Evolutionary conservation across 2,329 filamentous ascomycete species (phyloP), one percentile per base, ranked within the genome.

Genomic region (Xylaria sp.): DNA sequence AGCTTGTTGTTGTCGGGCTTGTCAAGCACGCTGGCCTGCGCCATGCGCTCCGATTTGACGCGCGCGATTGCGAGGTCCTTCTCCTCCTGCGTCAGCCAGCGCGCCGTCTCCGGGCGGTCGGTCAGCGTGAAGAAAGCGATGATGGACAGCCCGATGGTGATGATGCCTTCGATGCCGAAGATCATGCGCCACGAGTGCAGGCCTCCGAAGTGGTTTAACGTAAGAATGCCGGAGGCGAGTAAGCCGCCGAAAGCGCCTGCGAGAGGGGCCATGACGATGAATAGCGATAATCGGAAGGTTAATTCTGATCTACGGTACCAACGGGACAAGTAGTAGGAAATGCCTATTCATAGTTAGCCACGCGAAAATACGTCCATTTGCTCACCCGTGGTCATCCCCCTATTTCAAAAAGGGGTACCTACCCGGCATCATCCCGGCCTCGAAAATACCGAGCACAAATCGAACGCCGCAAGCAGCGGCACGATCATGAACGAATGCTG

Each of bases 231-330:
- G 0, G 84, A 88, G 0, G 88, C 87, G 0, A 93, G 81, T 0
- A 93, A 82, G 0, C 91, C 91, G 21, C 91, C 90, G 71, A 93
- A 93, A 0, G 90, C 90, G 2, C 90, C 90, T 0, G 90, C 90
- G 0, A 93, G 81, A 0, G 90, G 90, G 0, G 90, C 87, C 85
- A 89, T 91, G 64, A 92, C 89, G 63, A 93, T 88, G 79, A 92
- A 93, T 1, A 92, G 80, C 0, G 88, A 86, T 0, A 93, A 81
- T 0, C 90, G 85, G 77, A 92, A 92, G 0, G 88, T 85, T 5
- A 93, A 81, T 78, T 93, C 91, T 58, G 85, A 85, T 36, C 89
- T 83, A n/a, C 89, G 83, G 72, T 93, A 93, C 90, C 90, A 93
- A 60, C 90, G 82, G 0, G 87, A 90, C 21, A 93, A 80, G 73